Conservation (phyloP, 768 basidiomycete genomes). For the Tricholoma bakamatsutake region DNA sequence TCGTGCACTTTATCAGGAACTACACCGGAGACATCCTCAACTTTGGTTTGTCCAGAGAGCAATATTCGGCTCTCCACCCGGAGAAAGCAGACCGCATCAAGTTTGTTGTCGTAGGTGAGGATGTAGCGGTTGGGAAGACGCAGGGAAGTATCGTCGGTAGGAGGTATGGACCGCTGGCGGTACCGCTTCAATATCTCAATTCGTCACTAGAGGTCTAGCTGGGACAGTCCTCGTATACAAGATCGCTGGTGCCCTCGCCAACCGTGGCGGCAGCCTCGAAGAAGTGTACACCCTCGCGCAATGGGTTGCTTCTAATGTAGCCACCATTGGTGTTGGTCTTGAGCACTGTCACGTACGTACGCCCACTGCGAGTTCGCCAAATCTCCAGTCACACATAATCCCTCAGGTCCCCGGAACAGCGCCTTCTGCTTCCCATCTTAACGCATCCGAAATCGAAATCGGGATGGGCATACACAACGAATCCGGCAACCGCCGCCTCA, state of each 20-base stretch:
- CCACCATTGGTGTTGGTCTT: constrained; percentile 80
- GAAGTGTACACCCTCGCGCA: constrained; percentile 63
- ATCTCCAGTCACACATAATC: background rate
- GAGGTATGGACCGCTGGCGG: constrained; percentile 35
- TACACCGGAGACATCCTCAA: constrained; percentile 90
- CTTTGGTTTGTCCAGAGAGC: constrained; percentile 86
- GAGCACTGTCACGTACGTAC: constrained; percentile 77
- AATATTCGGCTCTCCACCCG: constrained; percentile 66
- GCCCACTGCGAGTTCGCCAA: background rate
- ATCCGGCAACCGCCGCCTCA: constrained; percentile 61
- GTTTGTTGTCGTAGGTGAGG: constrained; percentile 84
- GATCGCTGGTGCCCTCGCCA: constrained; percentile 79
- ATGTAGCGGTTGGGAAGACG: constrained; percentile 78
- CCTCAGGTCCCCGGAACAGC: constrained; percentile 75
- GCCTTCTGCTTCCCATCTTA: constrained; percentile 46
- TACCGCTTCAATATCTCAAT: background rate
- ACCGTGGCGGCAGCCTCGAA: constrained; percentile 59
- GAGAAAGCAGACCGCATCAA: constrained; percentile 61
- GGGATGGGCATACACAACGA: constrained; percentile 94
- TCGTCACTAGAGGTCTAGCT: constrained; percentile 61
- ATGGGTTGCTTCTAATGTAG: constrained; percentile 60
- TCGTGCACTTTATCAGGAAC: constrained; percentile 42
- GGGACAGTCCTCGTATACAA: constrained; percentile 86
- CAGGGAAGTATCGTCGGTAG: constrained; percentile 85
- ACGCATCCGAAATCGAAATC: constrained; percentile 69